Evolutionary conservation across 228 moss, liverwort and hornwort species (phyloP), one percentile per base, ranked within the genome.

Genomic region (Sphagnum magellanicum): DNA sequence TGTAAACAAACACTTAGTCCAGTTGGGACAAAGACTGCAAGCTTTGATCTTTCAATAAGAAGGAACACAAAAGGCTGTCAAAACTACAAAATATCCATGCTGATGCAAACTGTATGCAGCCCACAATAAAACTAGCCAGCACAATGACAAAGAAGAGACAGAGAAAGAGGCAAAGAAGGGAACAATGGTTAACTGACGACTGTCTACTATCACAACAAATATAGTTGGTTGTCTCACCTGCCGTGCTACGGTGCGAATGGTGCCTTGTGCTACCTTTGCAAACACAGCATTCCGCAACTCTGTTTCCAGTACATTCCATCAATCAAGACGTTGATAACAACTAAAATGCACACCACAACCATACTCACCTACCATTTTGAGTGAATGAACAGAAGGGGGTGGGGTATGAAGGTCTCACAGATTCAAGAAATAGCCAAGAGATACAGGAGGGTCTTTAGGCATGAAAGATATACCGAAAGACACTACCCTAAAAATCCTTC

Each of bases 221-320:
- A 32, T 32, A 32, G 32, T 32, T 4, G 53, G 67, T 55, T 50
- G 14, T 16, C 73, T 80, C 81, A 97, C 98, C 94, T 98, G 82
- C 69, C 87, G 85, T 67, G 98, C 98, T 66, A 98, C 98, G 66
- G 84, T 98, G 72, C 98, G 93, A 73, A 98, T 98, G 63, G 98
- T 92, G 74, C 98, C 98, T 76, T 98, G 98, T 67, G 98, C 98
- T 65, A 98, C 98, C 72, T 98, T 98, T 51, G 98, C 94, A 81
- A 98, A 98, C 63, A 98, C 92, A 80, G 98, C 90, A 84, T 98
- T 98, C 57, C 98, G 85, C 50, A 98, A 80, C 84, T 98, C 98
- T 97, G 93, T 75, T 86, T 83, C 67, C 79, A 85, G 77, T 73
- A 85, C 81, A 85, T 76, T 74, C 79, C 73, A 77, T 81, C 79